Evolutionary conservation across 2,329 filamentous ascomycete species (phyloP).

Genomic region (Ceratocystis smalleyi): DNA sequence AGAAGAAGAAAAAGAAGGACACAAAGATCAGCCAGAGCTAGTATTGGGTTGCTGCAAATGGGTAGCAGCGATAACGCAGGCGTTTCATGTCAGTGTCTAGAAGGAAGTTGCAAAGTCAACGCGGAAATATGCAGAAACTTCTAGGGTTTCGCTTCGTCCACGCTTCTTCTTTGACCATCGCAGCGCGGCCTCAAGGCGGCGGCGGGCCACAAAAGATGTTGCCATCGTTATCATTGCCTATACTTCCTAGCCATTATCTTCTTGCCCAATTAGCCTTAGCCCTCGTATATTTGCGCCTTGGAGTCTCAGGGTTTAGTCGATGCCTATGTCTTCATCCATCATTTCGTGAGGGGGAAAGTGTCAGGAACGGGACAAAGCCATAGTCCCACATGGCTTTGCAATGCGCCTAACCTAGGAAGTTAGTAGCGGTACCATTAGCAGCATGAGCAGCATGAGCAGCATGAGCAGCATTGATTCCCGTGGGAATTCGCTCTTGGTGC

Average conservation of each 20-base stretch:
- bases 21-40: not conserved
- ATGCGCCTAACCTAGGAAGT: not conserved
- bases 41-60: not conserved
- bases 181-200: not conserved
- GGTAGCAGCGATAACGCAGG: not conserved
- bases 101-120: not conserved
- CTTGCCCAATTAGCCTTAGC: not conserved
- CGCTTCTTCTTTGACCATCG: not conserved
- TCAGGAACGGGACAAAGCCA: not conserved
- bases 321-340: not conserved
- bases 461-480: not conserved
- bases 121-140: not conserved
- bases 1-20: not conserved
- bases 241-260: not conserved
- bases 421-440: not conserved
- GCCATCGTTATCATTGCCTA: not conserved
- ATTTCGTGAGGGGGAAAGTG: not conserved
- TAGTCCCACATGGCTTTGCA: not conserved
- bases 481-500: not conserved
- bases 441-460: not conserved
- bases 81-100: not conserved
- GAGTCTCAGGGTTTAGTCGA: not conserved
- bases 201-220: not conserved
- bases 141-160: not conserved
- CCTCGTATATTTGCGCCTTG: not conserved